Evolutionary conservation across 371 early-diverging fungal genomes (phyloP), one percentile per base, ranked within the genome.

Genomic region (Mortierella sp.): DNA sequence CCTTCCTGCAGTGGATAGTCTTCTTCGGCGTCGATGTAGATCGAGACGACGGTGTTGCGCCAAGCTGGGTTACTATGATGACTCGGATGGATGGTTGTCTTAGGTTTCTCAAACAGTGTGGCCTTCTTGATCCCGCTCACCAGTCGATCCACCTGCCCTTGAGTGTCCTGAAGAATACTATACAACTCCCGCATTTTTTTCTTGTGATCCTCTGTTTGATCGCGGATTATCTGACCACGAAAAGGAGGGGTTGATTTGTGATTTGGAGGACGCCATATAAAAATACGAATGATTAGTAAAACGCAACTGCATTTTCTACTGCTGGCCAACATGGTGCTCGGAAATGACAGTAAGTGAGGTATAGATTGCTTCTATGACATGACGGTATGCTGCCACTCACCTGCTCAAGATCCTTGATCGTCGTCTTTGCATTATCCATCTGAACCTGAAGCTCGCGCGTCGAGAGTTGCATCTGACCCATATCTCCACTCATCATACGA

Each of bases 391-490:
- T 48, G 41, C 16, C 16, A 51, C 46, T 21, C 8, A 84, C 84
- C 76, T 86, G 82, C 32, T 86, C 86, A 41, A 86, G 80, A 38
- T 86, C 86, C 70, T 77, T 86, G 55, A 86, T 86, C 16, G 86
- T 86, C 38, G 86, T 72, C 58, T 79, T 86, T 49, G 86, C 86
- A 68, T 86, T 86, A 65, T 86, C 86, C 82, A 86, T 82, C 29
- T 86, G 86, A 0, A 86, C 82, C 48, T 70, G 51, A 41, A 86
- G 32, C 56, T 86, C 86, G 0, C 86, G 79, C 0, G 70, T 72
- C 21, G 86, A 82, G 7, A 82, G 82, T 21, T 86, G 86, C 63
- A 77, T 44, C 5, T 58, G 74, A 16, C 79, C 72, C 82, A 82
- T 79, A 70, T 86, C 86, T 4, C 82, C 82, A 70, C 80, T 82